Conservation (phyloP, 371 early-diverging fungal genomes). For the Mortierella sp. region DNA sequence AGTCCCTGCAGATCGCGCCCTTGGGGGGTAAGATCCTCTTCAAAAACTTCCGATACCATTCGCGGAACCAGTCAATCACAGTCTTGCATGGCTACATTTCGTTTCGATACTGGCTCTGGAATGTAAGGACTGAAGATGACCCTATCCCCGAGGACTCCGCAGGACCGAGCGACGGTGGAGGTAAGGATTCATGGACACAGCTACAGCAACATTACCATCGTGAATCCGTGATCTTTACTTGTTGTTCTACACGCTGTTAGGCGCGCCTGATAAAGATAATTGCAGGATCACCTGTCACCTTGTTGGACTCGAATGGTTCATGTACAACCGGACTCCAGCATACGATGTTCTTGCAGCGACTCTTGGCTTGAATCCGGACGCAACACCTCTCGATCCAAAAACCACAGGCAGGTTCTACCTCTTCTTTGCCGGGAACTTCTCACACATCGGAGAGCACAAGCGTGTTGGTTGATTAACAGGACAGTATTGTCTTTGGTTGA, state of each 20-base stretch:
- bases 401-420: conserved; percentile 21
- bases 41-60: conserved; percentile 79
- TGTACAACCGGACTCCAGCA: conserved; percentile 83
- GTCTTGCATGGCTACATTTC: conserved; percentile 85
- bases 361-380: conserved; percentile 59
- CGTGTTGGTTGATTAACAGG: too few relatives aligned
- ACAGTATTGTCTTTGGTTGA: neutral
- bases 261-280: conserved; percentile 39
- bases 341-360: conserved; percentile 74
- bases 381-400: conserved; percentile 18
- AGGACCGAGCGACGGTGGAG: conserved; percentile 22
- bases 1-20: conserved; percentile 79
- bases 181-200: conserved; percentile 4
- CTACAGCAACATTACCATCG: too few relatives aligned
- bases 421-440: neutral
- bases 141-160: conserved; percentile 46
- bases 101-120: conserved; percentile 80
- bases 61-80: conserved; percentile 77
- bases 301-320: conserved; percentile 86
- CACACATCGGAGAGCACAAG: too few relatives aligned
- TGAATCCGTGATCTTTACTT: neutral
- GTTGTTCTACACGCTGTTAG: conserved; percentile 5
- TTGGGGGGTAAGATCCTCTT: conserved; percentile 86
- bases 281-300: conserved; percentile 79
- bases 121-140: conserved; percentile 66